Evolutionary conservation across 2,329 filamentous ascomycete species (phyloP).

Genomic region (Colletotrichum sp.): DNA sequence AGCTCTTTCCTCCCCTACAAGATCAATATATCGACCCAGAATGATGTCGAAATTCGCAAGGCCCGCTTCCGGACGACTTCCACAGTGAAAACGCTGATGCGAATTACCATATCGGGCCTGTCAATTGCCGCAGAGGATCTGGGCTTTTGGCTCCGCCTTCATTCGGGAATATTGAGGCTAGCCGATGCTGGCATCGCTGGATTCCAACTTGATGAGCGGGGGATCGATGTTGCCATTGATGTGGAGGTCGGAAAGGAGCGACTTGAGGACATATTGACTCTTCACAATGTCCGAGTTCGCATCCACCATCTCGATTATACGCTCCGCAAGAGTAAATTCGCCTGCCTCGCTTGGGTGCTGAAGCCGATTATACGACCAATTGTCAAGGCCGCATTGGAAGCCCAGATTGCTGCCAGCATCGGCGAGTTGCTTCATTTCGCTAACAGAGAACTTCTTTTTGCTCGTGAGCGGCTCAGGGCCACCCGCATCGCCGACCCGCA

Average conservation of each 20-base stretch:
- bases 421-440: slow-evolving; percentile 71
- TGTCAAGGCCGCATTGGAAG: slow-evolving; percentile 79
- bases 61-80: slow-evolving; percentile 73
- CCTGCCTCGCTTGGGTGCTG: slow-evolving; percentile 79
- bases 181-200: slow-evolving; percentile 85
- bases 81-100: slow-evolving; percentile 71
- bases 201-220: slow-evolving; percentile 84
- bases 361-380: slow-evolving; percentile 85
- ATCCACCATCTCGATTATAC: slow-evolving; percentile 89
- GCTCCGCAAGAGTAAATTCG: slow-evolving; percentile 76
- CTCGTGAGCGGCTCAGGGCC: slow-evolving; percentile 83
- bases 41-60: slow-evolving; percentile 86
- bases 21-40: slow-evolving; percentile 81
- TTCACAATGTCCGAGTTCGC: slow-evolving; percentile 77
- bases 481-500: slow-evolving; percentile 82
- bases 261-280: slow-evolving; percentile 80
- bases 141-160: slow-evolving; percentile 86
- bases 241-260: slow-evolving; percentile 80
- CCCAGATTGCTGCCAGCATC: slow-evolving; percentile 75
- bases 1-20: slow-evolving; percentile 90
- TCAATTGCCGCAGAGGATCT: slow-evolving; percentile 86
- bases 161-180: slow-evolving; percentile 76
- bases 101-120: slow-evolving; percentile 80
- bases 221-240: slow-evolving; percentile 85
- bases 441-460: slow-evolving; percentile 87